These are phyloP conservation scores for Seiridium unicorne DNA, from an alignment of 2,329 filamentous ascomycete genomes.

Conservation along the genomic window DNA sequence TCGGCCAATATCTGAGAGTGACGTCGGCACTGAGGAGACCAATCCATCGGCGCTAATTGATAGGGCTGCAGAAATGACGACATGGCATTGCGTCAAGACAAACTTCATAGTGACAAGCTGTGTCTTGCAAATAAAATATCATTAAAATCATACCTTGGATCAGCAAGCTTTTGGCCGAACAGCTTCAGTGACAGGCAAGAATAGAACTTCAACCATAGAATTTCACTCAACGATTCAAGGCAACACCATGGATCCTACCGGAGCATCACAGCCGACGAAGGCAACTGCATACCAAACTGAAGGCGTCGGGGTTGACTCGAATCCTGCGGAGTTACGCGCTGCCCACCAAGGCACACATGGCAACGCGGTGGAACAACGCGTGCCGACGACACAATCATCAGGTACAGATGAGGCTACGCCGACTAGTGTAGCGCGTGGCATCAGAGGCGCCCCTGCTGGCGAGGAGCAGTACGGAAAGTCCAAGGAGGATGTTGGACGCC, in stretches of 20 bases:
- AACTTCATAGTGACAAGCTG: not conserved
- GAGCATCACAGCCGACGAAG: slow-evolving; percentile 22
- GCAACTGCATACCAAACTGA: slow-evolving; percentile 21
- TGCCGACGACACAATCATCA: slow-evolving; percentile 14
- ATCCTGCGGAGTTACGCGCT: slow-evolving; percentile 19
- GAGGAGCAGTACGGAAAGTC: slow-evolving; percentile 20
- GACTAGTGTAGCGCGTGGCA: slow-evolving; percentile 23
- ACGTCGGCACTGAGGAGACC: slow-evolving; percentile 4
- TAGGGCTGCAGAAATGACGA: slow-evolving; percentile 2
- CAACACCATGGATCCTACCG: slow-evolving; percentile 24
- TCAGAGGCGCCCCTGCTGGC: slow-evolving; percentile 20
- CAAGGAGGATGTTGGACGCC: slow-evolving; percentile 17
- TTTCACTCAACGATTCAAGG: not conserved
- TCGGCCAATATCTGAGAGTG: not conserved
- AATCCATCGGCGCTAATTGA: not conserved
- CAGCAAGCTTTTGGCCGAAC: not conserved
- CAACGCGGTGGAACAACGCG: slow-evolving; percentile 16
- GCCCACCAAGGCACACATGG: slow-evolving; percentile 9
- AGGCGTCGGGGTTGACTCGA: slow-evolving; percentile 23
- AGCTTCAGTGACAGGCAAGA: not conserved
- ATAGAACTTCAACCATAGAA: not conserved
- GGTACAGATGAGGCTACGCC: slow-evolving; percentile 18
- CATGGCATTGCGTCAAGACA: not conserved
- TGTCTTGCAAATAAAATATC: not conserved
- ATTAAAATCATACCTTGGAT: not conserved